Conservation (phyloP, 495 filamentous ascomycete genomes). For the Xylaria acuta region DNA sequence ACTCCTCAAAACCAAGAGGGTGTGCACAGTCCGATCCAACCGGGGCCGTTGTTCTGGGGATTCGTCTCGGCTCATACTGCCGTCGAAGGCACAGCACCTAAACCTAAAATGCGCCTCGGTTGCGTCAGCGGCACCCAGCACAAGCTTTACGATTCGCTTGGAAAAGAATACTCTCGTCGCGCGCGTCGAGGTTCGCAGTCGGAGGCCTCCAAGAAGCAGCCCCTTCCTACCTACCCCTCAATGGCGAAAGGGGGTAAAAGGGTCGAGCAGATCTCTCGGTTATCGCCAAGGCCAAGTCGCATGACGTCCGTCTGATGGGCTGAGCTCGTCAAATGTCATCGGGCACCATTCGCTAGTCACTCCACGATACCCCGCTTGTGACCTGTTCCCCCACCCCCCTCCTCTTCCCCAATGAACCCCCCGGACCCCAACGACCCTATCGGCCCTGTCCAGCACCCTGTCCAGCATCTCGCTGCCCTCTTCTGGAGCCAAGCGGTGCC, state of each 20-base stretch:
- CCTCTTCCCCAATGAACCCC: conserved; percentile 18
- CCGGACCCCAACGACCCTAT: background rate
- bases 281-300: conserved; percentile 24
- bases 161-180: conserved; percentile 6
- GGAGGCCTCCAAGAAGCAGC: conserved; percentile 23
- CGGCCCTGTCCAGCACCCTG: background rate
- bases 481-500: conserved; percentile 16
- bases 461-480: background rate
- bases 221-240: background rate
- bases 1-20: background rate
- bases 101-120: background rate
- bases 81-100: conserved; percentile 4
- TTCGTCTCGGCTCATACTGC: conserved; percentile 1
- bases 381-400: conserved; percentile 7
- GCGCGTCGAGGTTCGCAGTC: background rate
- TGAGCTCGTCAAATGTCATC: conserved; percentile 21
- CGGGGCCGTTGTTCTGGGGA: background rate
- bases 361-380: conserved; percentile 27
- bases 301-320: conserved; percentile 26
- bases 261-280: conserved; percentile 12
- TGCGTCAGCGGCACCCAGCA: background rate
- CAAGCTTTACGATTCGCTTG: conserved; percentile 16
- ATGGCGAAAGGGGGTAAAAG: conserved; percentile 4
- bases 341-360: conserved; percentile 26
- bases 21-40: conserved; percentile 1